phyloP scores from a whole-genome alignment of 163 green algal genomes.

The Chloromonas sp. region DNA sequence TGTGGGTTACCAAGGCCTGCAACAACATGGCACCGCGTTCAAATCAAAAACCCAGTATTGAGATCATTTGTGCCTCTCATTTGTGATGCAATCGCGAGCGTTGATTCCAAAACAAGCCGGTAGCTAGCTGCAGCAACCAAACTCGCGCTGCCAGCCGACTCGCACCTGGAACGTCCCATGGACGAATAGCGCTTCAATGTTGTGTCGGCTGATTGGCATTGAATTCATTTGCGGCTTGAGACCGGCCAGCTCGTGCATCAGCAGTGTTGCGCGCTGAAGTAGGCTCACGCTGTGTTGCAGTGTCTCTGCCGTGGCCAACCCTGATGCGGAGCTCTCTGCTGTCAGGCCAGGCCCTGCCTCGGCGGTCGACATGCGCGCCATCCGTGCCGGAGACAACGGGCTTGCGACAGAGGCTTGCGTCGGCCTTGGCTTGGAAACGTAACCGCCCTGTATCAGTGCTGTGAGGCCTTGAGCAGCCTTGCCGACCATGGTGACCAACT shows the following conservation, averaged over 20 bases:
- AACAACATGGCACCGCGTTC: too few species aligned
- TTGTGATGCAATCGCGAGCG: too few species aligned
- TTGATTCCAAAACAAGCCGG: too few species aligned
- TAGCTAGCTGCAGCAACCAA: too few species aligned
- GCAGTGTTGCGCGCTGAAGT: constrained; percentile 7
- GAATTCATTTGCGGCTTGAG: neutral
- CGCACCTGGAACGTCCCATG: constrained; percentile 4
- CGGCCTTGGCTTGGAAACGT: neutral
- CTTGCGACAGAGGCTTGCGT: too few species aligned
- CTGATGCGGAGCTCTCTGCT: neutral
- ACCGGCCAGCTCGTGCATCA: constrained; percentile 12
- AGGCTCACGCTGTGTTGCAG: neutral
- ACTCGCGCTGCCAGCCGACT: too few species aligned
- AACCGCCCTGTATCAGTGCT: neutral
- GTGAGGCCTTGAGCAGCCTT: neutral
- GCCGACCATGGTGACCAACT: constrained; percentile 4
- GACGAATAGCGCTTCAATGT: constrained; percentile 14
- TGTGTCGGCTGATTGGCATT: neutral
- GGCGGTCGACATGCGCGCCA: too few species aligned
- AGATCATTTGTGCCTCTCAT: too few species aligned
- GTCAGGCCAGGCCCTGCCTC: too few species aligned
- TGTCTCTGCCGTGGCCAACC: neutral
- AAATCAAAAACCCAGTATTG: too few species aligned
- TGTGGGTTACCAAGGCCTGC: neutral
- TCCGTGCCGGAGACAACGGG: too few species aligned